phyloP scores from a whole-genome alignment of 257 asterid species.

The Solanum verrucosum region DNA sequence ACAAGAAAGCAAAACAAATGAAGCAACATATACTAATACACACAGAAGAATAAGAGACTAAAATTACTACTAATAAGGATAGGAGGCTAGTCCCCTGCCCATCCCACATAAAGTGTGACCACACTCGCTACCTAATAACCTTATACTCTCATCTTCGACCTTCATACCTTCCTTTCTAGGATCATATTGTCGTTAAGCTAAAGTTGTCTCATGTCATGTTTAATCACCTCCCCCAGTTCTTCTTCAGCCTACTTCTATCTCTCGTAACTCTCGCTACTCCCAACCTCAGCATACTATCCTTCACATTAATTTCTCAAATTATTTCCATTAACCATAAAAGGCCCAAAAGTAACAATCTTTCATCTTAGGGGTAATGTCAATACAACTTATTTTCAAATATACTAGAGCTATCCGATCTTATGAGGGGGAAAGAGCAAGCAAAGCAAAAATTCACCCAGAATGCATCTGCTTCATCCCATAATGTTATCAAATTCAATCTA shows the following conservation, averaged over 20 bases:
- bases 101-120: background rate
- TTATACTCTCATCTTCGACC: background rate
- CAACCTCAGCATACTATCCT: background rate
- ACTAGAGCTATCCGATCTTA: background rate
- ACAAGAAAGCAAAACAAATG: background rate
- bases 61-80: background rate
- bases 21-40: background rate
- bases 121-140: background rate
- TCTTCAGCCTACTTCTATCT: too few species aligned
- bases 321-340: background rate
- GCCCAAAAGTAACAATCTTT: background rate
- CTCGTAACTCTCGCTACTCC: fast-evolving
- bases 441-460: background rate
- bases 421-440: too few species aligned
- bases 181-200: background rate
- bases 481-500: background rate
- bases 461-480: background rate
- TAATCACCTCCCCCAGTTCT: background rate
- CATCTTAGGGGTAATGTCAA: background rate
- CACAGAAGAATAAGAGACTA: background rate
- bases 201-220: background rate
- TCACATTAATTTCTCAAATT: background rate
- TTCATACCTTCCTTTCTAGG: background rate
- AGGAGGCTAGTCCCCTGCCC: background rate
- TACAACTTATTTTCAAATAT: background rate